Evolutionary conservation across 2,329 filamentous ascomycete species (phyloP), one percentile per base, ranked within the genome.

Genomic region (Aspergillus chevalieri): DNA sequence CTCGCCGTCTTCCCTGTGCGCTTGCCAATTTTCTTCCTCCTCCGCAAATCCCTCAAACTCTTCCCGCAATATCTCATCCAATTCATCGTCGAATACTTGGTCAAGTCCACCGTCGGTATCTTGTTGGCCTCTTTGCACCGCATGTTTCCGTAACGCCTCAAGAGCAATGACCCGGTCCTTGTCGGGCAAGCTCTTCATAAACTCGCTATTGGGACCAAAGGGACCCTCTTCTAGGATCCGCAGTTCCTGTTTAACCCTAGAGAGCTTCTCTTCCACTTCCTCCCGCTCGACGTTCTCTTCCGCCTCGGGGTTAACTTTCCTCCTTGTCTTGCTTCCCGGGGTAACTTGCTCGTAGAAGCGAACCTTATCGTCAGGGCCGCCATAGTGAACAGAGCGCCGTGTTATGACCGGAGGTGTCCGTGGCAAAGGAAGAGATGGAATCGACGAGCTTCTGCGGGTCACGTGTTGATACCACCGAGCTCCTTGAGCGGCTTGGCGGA

Each of bases 381-480:
- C 65, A 55, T 62, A 66, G 43, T 65, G 51, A 47, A 64, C 55
- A 51, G 52, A 60, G 53, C 59, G 64, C 54, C 58, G 56, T 50
- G 59, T 50, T 61, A 61, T 53, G 44, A 51, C 60, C 52, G 64
- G 65, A 56, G 71, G 67, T 39, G 58, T 48, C 44, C 68, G 65
- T 46, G 52, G 59, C 43, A 51, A 49, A 56, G 53, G 43, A 26
- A 44, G 49, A 51, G 48, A 52, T 49, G 61, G 52, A 55, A 57
- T 57, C 53, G 62, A 62, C 58, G 61, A 59, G 57, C 53, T 57
- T 62, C 49, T 62, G 66, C 57, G 62, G 57, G 66, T 64, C 58
- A 61, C 65, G 70, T 71, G 62, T 56, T 68, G 65, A 67, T 68
- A 68, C 67, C 67, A 71, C 59, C 68, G 67, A 69, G 70, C 67